Evolutionary conservation across 1,139 yeast species (phyloP), one percentile per base, ranked within the genome.

Genomic region (Saccharomyces hybrid): DNA sequence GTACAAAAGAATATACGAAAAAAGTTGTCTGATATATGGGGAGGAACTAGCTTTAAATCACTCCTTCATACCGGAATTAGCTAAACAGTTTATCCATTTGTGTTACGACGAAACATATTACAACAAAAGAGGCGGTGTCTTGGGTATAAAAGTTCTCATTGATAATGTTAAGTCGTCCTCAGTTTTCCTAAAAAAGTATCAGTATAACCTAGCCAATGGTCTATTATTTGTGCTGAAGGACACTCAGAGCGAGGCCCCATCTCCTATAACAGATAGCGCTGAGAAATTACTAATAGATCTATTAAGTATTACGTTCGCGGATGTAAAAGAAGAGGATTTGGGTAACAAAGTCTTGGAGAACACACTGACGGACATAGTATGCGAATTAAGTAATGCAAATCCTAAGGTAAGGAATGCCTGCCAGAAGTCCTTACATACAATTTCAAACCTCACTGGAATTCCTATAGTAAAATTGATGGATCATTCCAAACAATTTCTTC

Each of bases 41-140:
- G 76, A 76, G 1, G 87, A 83, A 27, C 80, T 82, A 54, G 85
- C 88, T 0, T 77, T 86, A 55, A 77, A 80, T 55, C 85, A 88
- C 52, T 90, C 96, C 2, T 78, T 89, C 49, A 80, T 90, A 62
- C 80, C 95, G 57, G 78, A 86, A 5, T 76, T 91, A 76, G 84
- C 88, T 62, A 85, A 89, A 54, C 84, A 85, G 55, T 85, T 93
- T 61, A 84, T 95, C 50, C 99, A 93, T 66, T 81, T 89, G 56
- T 93, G 99, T 70, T 93, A 88, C 67, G 95, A 88, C 59, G 96
- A 89, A 67, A 85, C 82, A 49, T 91, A 88, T 69, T 88, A 86
- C 67, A 78, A 84, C 42, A 93, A 95, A 63, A 77, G 88, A 23
- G 98, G 98, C 8, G 98, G 98, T 31, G 83, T 93, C 46, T 67